Evolutionary conservation across 2,329 filamentous ascomycete genomes (phyloP).

Genomic region (Ascochyta pisi): DNA sequence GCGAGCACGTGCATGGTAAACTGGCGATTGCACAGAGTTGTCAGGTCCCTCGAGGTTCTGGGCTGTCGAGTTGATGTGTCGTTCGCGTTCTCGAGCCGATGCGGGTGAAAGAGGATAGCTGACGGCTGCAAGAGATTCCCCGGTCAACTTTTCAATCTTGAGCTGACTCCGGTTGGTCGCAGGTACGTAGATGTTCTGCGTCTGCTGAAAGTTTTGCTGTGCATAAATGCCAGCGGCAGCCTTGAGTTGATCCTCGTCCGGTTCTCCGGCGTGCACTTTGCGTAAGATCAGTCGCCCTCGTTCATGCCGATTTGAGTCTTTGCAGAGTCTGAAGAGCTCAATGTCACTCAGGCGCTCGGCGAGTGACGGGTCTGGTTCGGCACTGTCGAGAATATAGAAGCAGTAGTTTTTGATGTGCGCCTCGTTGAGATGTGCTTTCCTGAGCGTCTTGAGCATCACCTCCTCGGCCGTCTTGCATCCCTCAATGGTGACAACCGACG

Average conservation of each 20-base stretch:
- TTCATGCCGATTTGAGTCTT: constrained; percentile 83
- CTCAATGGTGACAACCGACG: constrained; percentile 91
- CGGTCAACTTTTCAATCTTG: constrained; percentile 88
- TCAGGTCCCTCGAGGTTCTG: constrained; percentile 57
- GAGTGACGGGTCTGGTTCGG: constrained; percentile 80
- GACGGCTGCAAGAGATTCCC: constrained; percentile 84
- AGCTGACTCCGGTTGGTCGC: constrained; percentile 79
- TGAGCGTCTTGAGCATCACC: constrained; percentile 85
- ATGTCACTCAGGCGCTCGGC: constrained; percentile 84
- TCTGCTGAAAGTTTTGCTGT: constrained; percentile 78
- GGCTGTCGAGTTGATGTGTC: constrained; percentile 63
- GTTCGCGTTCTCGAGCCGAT: constrained; percentile 69
- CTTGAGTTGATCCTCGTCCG: constrained; percentile 83
- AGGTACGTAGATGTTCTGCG: constrained; percentile 64
- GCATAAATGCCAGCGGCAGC: constrained; percentile 87
- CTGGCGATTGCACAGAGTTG: constrained; percentile 38
- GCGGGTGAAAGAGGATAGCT: constrained; percentile 87
- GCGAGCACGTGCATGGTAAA: constrained; percentile 53
- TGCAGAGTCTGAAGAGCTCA: constrained; percentile 90
- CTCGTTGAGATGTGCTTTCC: constrained; percentile 86
- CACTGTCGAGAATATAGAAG: constrained; percentile 89
- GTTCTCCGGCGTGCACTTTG: constrained; percentile 91
- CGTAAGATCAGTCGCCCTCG: constrained; percentile 88
- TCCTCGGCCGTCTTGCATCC: constrained; percentile 92
- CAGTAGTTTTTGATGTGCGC: constrained; percentile 95